Percentiles rank a stretch among this genome's conserved stretches.
These are phyloP conservation scores for Spencermartinsiella ligniputridi DNA, from an alignment of 1,139 yeast genomes.

Conservation along the genomic window DNA sequence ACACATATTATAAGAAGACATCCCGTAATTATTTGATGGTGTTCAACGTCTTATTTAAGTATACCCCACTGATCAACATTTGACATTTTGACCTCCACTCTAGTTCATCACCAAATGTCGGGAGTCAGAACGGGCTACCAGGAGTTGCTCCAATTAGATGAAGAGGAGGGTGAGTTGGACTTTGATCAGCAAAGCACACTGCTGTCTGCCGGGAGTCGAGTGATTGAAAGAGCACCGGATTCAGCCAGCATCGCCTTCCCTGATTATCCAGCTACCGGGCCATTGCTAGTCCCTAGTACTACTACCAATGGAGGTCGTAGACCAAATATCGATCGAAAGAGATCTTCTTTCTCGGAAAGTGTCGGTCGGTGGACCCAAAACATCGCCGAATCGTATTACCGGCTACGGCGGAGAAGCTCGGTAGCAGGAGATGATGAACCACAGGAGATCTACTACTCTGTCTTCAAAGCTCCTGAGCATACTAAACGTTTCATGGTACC, in stretches of 20 bases:
- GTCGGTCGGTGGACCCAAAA: not conserved
- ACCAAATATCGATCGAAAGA: not conserved
- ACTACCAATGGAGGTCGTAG: not conserved
- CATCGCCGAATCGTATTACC: not conserved
- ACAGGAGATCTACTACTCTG: constrained; percentile 45
- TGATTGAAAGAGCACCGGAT: not conserved
- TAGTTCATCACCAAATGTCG: not conserved
- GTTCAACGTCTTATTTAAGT: too few species aligned
- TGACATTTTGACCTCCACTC: too few species aligned
- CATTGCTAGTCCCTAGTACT: not conserved
- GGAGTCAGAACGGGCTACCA: not conserved
- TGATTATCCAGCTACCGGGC: not conserved
- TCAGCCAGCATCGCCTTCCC: not conserved
- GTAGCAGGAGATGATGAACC: not conserved
- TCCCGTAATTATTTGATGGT: too few species aligned
- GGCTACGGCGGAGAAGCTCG: not conserved
- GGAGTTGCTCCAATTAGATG: not conserved
- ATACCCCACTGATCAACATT: too few species aligned
- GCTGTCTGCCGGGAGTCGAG: not conserved
- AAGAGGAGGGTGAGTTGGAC: constrained; percentile 1
- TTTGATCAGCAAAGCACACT: not conserved
- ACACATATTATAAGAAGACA: too few species aligned
- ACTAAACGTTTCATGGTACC: constrained; percentile 25
- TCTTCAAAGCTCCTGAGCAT: constrained; percentile 36
- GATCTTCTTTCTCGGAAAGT: not conserved